Conservation (phyloP, 2,329 filamentous ascomycete species). For the Botrytis porri region DNA sequence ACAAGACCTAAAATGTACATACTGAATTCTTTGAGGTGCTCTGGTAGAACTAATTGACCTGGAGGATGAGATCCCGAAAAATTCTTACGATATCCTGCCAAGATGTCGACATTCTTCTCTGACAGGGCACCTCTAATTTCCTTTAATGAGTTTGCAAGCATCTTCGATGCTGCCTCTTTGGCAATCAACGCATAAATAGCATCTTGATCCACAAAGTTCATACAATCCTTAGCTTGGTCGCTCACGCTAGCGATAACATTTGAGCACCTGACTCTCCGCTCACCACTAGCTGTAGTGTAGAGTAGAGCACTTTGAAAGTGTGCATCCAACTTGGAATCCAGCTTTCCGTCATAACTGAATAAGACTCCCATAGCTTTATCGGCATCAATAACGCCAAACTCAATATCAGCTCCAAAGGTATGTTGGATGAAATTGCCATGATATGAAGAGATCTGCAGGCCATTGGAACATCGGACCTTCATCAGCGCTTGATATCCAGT, state of each 20-base stretch:
- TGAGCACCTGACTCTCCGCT: constrained; percentile 86
- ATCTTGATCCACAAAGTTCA: constrained; percentile 96
- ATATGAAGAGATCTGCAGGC: constrained; percentile 88
- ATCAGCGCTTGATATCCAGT: constrained; percentile 94
- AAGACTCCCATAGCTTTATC: constrained; percentile 91
- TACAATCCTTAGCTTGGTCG: constrained; percentile 75
- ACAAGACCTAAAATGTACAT: constrained; percentile 93
- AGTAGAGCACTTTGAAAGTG: constrained; percentile 95
- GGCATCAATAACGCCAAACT: constrained; percentile 87
- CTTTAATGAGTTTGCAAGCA: constrained; percentile 71
- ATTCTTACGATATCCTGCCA: constrained; percentile 89
- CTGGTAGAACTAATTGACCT: constrained; percentile 89
- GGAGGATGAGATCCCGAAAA: constrained; percentile 82
- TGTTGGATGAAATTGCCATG: constrained; percentile 96
- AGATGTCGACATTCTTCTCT: constrained; percentile 89
- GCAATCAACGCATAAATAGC: constrained; percentile 84
- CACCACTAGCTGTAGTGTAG: constrained; percentile 86
- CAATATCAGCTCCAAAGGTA: constrained; percentile 89
- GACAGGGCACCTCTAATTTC: constrained; percentile 80
- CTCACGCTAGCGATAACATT: constrained; percentile 93
- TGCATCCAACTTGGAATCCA: constrained; percentile 94
- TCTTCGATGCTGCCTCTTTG: constrained; percentile 89
- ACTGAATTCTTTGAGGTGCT: constrained; percentile 91
- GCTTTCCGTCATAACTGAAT: constrained; percentile 93
- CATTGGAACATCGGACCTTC: constrained; percentile 98